Evolutionary conservation across 495 filamentous ascomycete genomes (phyloP).

Genomic region (Talaromyces liani): DNA sequence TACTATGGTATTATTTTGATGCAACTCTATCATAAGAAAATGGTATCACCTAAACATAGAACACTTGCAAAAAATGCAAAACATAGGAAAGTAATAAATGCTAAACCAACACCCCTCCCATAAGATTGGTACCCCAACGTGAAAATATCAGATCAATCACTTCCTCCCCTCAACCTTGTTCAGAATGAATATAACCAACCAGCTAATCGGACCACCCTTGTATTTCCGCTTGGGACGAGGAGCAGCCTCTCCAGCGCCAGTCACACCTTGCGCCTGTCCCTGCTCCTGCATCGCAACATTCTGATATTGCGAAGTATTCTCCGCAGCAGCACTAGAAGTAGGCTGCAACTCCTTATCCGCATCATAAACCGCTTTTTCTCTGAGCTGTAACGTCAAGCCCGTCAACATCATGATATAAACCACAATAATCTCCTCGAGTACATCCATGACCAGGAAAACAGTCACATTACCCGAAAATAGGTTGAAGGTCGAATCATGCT

Average conservation of each 20-base stretch:
- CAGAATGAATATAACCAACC: conserved; percentile 1
- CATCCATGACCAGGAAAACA: conserved; percentile 27
- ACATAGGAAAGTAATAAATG: conserved; percentile 2
- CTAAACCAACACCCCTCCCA: background rate
- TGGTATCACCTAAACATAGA: background rate
- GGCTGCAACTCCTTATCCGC: background rate
- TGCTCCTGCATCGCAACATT: background rate
- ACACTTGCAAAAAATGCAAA: background rate
- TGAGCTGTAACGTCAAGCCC: conserved; percentile 23
- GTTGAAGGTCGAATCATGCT: conserved; percentile 23
- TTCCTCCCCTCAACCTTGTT: conserved; percentile 1
- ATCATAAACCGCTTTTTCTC: background rate
- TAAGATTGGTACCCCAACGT: background rate
- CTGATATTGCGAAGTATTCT: background rate
- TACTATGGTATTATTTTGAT: background rate
- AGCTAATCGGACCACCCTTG: background rate
- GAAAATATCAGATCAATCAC: background rate
- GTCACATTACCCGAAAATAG: conserved; percentile 26
- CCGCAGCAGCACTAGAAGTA: background rate
- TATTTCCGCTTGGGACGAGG: background rate
- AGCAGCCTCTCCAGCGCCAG: background rate
- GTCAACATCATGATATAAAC: conserved; percentile 21
- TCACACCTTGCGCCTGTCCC: background rate
- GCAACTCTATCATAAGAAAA: background rate
- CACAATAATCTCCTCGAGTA: conserved; percentile 32